Base-by-base conservation (phyloP, 306 rosid species). In the Senna tora region DNA sequence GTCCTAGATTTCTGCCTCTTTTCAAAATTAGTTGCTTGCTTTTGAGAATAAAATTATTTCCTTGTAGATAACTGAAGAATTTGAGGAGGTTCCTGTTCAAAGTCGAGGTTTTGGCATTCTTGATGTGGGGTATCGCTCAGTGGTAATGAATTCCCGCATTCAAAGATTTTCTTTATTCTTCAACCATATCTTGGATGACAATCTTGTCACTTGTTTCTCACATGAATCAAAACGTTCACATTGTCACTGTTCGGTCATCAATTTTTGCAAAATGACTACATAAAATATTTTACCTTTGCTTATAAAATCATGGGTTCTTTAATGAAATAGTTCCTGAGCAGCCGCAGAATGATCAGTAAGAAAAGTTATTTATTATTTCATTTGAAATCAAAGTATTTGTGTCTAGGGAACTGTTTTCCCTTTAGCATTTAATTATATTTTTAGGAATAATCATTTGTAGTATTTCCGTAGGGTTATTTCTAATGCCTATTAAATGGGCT, bases 71-170 rank as follows among this genome's bases (percentile, higher is more conserved):
- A 86, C 86, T 7, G 97, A 94, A 85, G 98, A 94, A 33, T 94
- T 94, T 67, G 96, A 94, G 83, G 97, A 94, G 81, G 81, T 91
- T 79, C 87, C 91, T 33, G 98, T 94, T 77, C 98, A 94, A 86
- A 94, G 98, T 81, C 88, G 97, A 42, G 98, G 98, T 33, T 93
- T 93, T 79, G 98, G 95, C 71, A 89, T 93, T 89, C 93, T 93
- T 54, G 98, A 93, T 76, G 97, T 93, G 22, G 97, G 98, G 57
- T 93, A 81, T 75, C 98, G 98, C 63, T 93, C 98, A 73, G 39
- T 64, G 92, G 98, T 91, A 73, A 69, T 41, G 30, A 47, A 22
- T 81, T 71, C 69, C 32, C 67, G 57, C 72, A 41, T 65, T 49
- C 25, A 41, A 51, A 38, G 60, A 69, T 13, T 70, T 56, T 17